Evolutionary conservation across 345 rosid species (phyloP), one percentile per base, ranked within the genome.

Genomic region (Salix purpurea): DNA sequence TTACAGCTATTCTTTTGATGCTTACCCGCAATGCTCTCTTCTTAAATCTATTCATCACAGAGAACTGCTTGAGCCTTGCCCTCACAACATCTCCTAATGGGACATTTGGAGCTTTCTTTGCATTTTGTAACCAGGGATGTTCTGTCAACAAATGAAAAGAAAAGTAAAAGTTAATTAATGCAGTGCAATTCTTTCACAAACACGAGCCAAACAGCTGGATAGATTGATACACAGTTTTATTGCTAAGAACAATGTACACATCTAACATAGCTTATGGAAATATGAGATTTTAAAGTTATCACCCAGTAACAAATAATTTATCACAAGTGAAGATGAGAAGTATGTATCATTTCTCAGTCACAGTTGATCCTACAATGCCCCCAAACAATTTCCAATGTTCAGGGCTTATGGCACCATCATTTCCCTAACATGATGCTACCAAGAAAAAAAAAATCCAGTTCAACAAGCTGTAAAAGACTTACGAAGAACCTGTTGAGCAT

Each of bases 101-200:
- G 70, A 96, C 99, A 87, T 93, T 96, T 16, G 98, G 86, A 80
- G 99, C 99, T 81, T 96, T 96, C 91, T 91, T 96, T 62, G 92
- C 88, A 84, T 96, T 90, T 77, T 90, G 98, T 83, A 93, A 69
- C 99, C 99, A 96, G 21, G 98, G 85, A 77, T 96, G 99, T 56
- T 92, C 99, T 96, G 80, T 56, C 77, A 81, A 61, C 66, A 67
- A 65, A 39, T 76, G 69, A 34, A 70, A 52, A 62, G 65, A 72
- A 85, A 48, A 62, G 46, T 16, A 60, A 61, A 36, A 10, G 28
- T 79, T 62, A 26, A 77, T 77, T 58, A 24, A 79, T 4, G 56
- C 62, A 12, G 81, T 5, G 56, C 62, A 8, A 77, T 28, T 70
- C 26, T 64, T 73, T 7, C 39, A 69, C 62, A 69, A 50, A 39